Base-by-base conservation (phyloP, 805 yeast species). In the Metschnikowia vanudenii region DNA sequence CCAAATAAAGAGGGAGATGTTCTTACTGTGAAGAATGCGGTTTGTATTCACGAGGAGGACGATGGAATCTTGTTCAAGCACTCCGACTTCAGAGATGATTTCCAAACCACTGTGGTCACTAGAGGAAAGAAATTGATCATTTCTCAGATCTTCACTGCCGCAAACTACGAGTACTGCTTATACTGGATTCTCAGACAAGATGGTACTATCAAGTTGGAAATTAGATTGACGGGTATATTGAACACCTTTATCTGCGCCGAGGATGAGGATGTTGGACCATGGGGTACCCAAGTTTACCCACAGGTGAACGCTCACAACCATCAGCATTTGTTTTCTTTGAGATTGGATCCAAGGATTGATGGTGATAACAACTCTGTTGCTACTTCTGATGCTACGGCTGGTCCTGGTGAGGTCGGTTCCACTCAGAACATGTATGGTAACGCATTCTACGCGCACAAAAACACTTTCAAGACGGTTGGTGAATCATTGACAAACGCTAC, bases 21-120 rank as follows among this genome's bases (percentile, higher is more conserved):
- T 48, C 71, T 81, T 54, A 81, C 88, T 29, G 75, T 85, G 49
- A 84, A 82, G 67, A 84, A 86, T 57, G 92, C 91, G 13, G 77
- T 86, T 51, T 86, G 94, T 68, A 85, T 86, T 59, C 94, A 87
- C 64, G 94, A 86, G 71, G 92, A 86, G 67, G 94, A 87, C 61
- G 90, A 85, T 59, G 92, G 94, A 29, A 67, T 86, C 53, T 69
- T 86, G 54, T 85, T 74, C 76, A 86, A 86, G 73, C 94, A 86
- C 68, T 84, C 92, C 47, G 92, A 86, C 68, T 86, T 84, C 73
- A 80, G 94, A 74, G 92, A 86, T 65, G 80, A 76, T 61, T 85
- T 84, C 68, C 81, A 80, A 52, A 86, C 92, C 45, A 79, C 85
- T 31, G 78, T 85, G 55, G 85, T 81, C 51, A 82, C 89, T 42